Percentiles rank a stretch among this genome's conserved stretches.
Conservation (phyloP, 2,329 filamentous ascomycete genomes). For the Macrophomina phaseolina region DNA sequence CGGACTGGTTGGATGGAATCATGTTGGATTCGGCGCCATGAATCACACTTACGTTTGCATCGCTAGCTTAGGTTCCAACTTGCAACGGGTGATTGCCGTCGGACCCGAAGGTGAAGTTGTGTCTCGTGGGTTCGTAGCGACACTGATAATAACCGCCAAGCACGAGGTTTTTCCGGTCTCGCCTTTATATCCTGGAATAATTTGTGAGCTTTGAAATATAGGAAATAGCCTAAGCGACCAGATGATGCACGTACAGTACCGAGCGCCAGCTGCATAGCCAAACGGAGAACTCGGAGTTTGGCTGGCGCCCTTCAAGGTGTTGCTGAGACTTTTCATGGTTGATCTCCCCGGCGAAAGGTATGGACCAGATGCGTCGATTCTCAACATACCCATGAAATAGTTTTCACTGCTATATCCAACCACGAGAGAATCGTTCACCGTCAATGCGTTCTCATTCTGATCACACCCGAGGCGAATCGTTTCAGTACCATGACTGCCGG, state of each 20-base stretch:
- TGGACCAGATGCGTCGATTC: slow-evolving; percentile 21
- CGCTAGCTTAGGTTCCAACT: neutral
- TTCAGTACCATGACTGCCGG: slow-evolving; percentile 41
- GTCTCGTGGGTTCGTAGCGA: slow-evolving; percentile 39
- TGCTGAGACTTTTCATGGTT: slow-evolving; percentile 36
- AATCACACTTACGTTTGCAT: neutral
- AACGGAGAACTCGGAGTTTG: slow-evolving; percentile 44
- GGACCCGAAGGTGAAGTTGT: slow-evolving; percentile 30
- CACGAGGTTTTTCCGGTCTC: slow-evolving; percentile 45
- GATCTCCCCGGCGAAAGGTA: slow-evolving; percentile 40
- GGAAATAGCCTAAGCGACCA: too few species aligned
- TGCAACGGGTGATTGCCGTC: neutral
- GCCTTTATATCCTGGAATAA: neutral
- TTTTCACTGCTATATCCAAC: slow-evolving; percentile 37
- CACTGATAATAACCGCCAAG: slow-evolving; percentile 51
- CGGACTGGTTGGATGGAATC: neutral
- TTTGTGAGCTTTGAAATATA: neutral
- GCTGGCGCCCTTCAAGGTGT: slow-evolving; percentile 36
- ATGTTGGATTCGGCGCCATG: fast-evolving
- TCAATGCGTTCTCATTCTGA: slow-evolving; percentile 32
- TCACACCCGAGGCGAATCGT: slow-evolving; percentile 37
- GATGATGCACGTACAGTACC: slow-evolving; percentile 34
- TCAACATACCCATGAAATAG: slow-evolving; percentile 35
- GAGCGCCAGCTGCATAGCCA: slow-evolving; percentile 44
- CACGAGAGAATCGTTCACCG: slow-evolving; percentile 39